Conservation (phyloP, 495 filamentous ascomycete species). For the Talaromyces proteolyticus region DNA sequence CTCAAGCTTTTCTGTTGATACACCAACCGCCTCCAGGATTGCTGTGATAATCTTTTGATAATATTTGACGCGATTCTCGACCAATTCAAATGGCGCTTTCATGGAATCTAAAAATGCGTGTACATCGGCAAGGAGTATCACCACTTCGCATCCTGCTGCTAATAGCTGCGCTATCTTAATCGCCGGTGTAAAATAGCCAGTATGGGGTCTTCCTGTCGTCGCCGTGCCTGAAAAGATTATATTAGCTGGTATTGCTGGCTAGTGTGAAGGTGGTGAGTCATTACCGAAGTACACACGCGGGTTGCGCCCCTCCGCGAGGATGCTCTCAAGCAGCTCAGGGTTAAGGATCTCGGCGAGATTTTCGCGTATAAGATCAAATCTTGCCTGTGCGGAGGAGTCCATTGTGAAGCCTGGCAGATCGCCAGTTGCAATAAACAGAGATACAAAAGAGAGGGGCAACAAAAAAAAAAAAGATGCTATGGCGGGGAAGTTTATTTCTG, state of each 20-base stretch:
- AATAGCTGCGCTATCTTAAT: conserved; percentile 90
- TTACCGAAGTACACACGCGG: conserved; percentile 81
- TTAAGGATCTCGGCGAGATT: conserved; percentile 84
- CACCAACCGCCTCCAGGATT: conserved; percentile 63
- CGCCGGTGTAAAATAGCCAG: conserved; percentile 77
- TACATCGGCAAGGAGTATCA: conserved; percentile 73
- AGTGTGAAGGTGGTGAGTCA: background rate
- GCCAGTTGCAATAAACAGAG: too few relatives aligned
- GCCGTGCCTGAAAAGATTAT: conserved; percentile 53
- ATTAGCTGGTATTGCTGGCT: conserved; percentile 9
- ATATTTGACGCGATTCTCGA: conserved; percentile 68
- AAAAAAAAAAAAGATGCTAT: too few relatives aligned
- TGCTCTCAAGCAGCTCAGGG: conserved; percentile 73
- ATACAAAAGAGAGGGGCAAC: too few relatives aligned
- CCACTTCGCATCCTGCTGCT: conserved; percentile 74
- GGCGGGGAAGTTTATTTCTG: too few relatives aligned
- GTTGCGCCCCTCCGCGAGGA: conserved; percentile 64
- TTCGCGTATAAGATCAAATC: conserved; percentile 66
- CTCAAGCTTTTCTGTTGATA: conserved; percentile 67
- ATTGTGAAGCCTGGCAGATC: too few relatives aligned
- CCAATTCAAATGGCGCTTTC: conserved; percentile 84
- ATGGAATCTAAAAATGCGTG: conserved; percentile 78
- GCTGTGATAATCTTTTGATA: conserved; percentile 62
- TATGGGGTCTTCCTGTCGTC: conserved; percentile 74
- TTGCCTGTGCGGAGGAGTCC: conserved; percentile 14